Evolutionary conservation across 2,329 filamentous ascomycete genomes (phyloP).

Genomic region (Hypoxylon sp.): DNA sequence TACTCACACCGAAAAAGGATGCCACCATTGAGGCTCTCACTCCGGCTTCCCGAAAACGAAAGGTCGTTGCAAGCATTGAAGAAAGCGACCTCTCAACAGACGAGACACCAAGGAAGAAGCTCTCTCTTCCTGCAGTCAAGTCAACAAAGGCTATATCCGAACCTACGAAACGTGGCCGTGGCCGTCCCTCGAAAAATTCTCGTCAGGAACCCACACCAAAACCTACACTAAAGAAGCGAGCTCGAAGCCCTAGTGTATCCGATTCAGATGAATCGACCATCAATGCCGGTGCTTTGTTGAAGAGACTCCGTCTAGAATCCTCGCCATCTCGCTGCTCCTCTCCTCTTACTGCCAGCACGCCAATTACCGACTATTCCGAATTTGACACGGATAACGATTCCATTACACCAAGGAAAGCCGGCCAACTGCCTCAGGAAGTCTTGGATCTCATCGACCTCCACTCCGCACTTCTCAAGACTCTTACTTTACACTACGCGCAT

Average conservation of each 20-base stretch:
- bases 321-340: constrained; percentile 55
- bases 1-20: constrained; percentile 58
- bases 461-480: constrained; percentile 76
- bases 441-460: constrained; percentile 75
- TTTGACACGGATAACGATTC: constrained; percentile 51
- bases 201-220: constrained; percentile 43
- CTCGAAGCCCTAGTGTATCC: constrained; percentile 52
- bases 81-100: constrained; percentile 54
- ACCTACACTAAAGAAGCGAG: constrained; percentile 48
- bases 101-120: constrained; percentile 49
- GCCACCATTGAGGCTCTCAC: constrained; percentile 59
- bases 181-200: constrained; percentile 52
- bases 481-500: constrained; percentile 79
- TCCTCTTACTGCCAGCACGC: constrained; percentile 57
- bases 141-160: constrained; percentile 26
- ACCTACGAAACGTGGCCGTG: constrained; percentile 50
- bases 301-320: constrained; percentile 59
- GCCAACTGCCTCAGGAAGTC: constrained; percentile 65
- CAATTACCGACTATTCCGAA: constrained; percentile 59
- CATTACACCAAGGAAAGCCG: constrained; percentile 32
- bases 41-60: constrained; percentile 56
- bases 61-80: constrained; percentile 51
- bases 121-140: constrained; percentile 33
- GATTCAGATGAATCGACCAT: constrained; percentile 54
- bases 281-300: constrained; percentile 57